These are phyloP conservation scores for Podospora tetraspora DNA, from an alignment of 495 filamentous ascomycete species.

Conservation along the genomic window DNA sequence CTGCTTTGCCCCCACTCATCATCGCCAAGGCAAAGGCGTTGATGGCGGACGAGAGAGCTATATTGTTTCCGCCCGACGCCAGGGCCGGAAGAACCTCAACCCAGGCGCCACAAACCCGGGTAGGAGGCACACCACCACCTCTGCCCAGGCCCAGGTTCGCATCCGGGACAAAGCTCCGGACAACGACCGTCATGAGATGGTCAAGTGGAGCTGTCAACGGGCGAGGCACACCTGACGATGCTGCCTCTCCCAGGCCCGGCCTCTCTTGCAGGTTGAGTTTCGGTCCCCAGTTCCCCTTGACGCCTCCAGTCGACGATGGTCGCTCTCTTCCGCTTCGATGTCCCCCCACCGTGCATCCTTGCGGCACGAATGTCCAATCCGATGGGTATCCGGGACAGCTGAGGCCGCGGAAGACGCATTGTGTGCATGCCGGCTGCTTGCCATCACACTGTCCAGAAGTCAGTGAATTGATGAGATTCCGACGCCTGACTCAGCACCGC, in stretches of 20 bases:
- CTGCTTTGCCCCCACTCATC: constrained; percentile 13
- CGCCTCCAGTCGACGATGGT: not conserved
- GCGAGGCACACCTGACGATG: not conserved
- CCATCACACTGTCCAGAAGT: constrained; percentile 20
- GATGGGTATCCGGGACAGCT: constrained; percentile 21
- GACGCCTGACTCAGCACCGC: not conserved
- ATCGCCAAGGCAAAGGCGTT: constrained; percentile 30
- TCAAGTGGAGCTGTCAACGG: constrained; percentile 3
- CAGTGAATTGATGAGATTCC: not conserved
- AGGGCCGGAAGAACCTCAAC: constrained; percentile 34
- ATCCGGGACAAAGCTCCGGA: constrained; percentile 18
- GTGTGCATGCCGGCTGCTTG: constrained; percentile 18
- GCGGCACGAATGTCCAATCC: constrained; percentile 25
- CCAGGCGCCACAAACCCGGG: constrained; percentile 38
- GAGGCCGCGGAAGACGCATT: constrained; percentile 18
- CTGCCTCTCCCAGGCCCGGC: not conserved
- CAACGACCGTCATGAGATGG: constrained; percentile 15
- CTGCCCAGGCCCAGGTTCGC: not conserved
- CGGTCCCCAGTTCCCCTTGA: not conserved
- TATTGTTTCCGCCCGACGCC: constrained; percentile 3
- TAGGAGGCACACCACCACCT: constrained; percentile 9
- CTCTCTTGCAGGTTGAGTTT: not conserved
- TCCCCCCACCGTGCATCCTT: not conserved
- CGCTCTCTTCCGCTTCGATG: not conserved
- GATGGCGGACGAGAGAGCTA: constrained; percentile 25